These are phyloP conservation scores for Phytopythium sindhum DNA, from an alignment of 352 stramenopile genomes.

Conservation along the genomic window DNA sequence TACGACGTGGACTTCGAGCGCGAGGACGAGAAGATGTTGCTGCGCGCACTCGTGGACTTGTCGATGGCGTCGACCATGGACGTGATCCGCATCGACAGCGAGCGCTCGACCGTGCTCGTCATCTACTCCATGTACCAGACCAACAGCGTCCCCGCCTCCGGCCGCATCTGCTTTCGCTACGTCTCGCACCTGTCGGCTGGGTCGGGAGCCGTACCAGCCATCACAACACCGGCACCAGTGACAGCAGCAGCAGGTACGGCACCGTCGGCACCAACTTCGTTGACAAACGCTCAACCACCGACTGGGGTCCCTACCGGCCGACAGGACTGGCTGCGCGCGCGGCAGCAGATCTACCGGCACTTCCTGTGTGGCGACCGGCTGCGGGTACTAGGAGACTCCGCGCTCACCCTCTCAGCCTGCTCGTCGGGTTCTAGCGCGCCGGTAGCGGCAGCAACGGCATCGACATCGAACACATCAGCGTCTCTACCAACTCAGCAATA, in stretches of 20 bases:
- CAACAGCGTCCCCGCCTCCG: conserved; percentile 45
- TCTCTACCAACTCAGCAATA: too few relatives aligned
- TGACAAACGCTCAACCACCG: background rate
- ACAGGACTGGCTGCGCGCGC: conserved; percentile 37
- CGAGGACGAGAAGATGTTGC: conserved; percentile 60
- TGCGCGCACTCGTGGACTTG: conserved; percentile 59
- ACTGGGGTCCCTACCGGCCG: conserved; percentile 15
- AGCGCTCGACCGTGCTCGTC: conserved; percentile 54
- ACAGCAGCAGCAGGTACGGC: background rate
- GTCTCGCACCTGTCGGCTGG: conserved; percentile 31
- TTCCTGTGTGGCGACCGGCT: conserved; percentile 56
- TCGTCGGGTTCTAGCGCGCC: background rate
- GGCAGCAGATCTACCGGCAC: conserved; percentile 43
- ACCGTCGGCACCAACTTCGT: background rate
- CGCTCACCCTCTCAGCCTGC: conserved; percentile 10
- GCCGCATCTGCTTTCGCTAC: conserved; percentile 64
- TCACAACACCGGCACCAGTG: background rate
- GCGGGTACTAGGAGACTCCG: conserved; percentile 18
- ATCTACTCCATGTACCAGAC: conserved; percentile 82
- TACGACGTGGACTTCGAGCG: conserved; percentile 68
- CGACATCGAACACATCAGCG: background rate
- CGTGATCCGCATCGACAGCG: conserved; percentile 68
- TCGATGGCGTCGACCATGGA: conserved; percentile 63
- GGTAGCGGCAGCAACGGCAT: background rate
- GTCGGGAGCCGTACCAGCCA: background rate